Evolutionary conservation across 495 filamentous ascomycete species (phyloP), one percentile per base, ranked within the genome.

Genomic region (Penicillium turbatum): DNA sequence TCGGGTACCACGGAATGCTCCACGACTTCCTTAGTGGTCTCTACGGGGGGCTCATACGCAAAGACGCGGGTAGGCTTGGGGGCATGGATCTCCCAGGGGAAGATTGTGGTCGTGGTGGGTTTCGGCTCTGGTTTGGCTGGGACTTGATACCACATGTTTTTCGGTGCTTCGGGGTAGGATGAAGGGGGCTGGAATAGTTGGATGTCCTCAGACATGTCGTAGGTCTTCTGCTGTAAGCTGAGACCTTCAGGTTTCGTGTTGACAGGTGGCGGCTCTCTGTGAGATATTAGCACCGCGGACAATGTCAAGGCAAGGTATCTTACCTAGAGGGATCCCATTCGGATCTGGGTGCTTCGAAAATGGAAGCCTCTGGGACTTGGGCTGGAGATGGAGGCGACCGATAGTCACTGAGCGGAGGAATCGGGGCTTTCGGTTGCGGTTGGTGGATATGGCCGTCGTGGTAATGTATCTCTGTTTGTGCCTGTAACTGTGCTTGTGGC

Each of bases 141-240:
- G 17, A 91, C 79, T 57, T 91, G 72, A 61, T 91, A 93, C 74
- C 84, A 92, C 86, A 93, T 88, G 53, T 86, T 78, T 62, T 83
- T 87, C 1, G 90, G 90, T 13, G 90, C 88, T 66, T 89, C 87
- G 0, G 89, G 89, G 55, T 92, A 92, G 38, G 77, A 77, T 35
- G 77, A 61, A 29, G 91, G 90, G 36, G 90, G 78, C 53, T 86
- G 76, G 65, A 92, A 96, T 17, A 87, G 82, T 40, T 77, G 70
- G 5, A 76, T 72, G 64, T 88, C 84, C 35, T 77, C 77, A 31
- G 85, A 92, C 86, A 93, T 95, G 12, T 76, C 74, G 67, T 96
- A 96, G 29, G 79, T 79, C 53, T 80, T 80, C 15, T 75, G 71
- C 29, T 88, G 85, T 63, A 96, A 82, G 58, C 90, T 86, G 31